Evolutionary conservation across 202 grass and related monocot species (phyloP).

Genomic region (Saccharum hybrid): DNA sequence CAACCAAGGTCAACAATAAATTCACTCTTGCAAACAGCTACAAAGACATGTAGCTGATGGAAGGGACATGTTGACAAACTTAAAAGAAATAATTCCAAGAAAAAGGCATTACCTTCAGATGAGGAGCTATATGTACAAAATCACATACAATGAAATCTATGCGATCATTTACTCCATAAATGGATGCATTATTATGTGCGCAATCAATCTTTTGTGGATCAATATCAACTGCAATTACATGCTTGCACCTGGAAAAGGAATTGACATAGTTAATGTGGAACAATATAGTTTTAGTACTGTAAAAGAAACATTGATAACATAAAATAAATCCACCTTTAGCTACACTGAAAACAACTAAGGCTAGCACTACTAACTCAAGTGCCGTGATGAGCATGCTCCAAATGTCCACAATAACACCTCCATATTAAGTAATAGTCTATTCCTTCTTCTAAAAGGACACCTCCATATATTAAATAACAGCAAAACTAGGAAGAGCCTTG

Average conservation of each 20-base stretch:
- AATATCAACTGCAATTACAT: constrained; percentile 95
- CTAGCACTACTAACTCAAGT: neutral
- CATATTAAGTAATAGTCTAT: constrained; percentile 11
- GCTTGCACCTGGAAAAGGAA: constrained; percentile 70
- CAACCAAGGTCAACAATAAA: constrained; percentile 10
- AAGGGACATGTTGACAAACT: constrained; percentile 21
- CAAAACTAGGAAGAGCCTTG: constrained; percentile 21
- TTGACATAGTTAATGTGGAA: constrained; percentile 20
- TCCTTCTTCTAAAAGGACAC: constrained; percentile 2
- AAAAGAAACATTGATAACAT: constrained; percentile 20
- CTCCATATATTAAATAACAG: neutral
- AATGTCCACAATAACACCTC: constrained; percentile 5
- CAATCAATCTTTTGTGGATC: constrained; percentile 86
- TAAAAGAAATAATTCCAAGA: constrained; percentile 37
- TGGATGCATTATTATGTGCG: constrained; percentile 82
- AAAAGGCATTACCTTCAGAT: constrained; percentile 71
- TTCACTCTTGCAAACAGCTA: neutral
- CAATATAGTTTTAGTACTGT: neutral
- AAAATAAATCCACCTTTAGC: constrained; percentile 1
- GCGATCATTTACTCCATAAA: constrained; percentile 75
- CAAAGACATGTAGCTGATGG: neutral
- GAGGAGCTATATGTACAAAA: constrained; percentile 61
- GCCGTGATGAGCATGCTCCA: neutral
- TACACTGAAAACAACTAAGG: constrained; percentile 1
- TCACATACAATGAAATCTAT: constrained; percentile 91